Evolutionary conservation across 2,329 filamentous ascomycete genomes (phyloP).

Genomic region (Claviceps digitariae): DNA sequence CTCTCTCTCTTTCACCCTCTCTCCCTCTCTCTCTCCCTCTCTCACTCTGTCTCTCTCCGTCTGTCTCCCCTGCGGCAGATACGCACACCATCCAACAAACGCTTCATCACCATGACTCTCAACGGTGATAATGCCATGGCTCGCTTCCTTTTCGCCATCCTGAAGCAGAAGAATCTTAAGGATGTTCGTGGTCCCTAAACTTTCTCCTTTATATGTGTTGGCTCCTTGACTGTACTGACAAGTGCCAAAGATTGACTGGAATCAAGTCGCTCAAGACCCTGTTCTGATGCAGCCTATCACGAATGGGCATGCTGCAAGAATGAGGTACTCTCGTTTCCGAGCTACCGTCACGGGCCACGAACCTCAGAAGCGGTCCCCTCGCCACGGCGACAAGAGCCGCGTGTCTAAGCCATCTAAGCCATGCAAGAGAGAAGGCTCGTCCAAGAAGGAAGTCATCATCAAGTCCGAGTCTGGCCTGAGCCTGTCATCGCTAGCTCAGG

Average conservation of each 20-base stretch:
- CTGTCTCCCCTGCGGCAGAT: too few relatives aligned
- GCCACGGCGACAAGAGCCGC: constrained; percentile 26
- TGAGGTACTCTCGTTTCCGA: constrained; percentile 43
- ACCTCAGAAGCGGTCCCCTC: constrained; percentile 33
- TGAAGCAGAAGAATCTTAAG: constrained; percentile 46
- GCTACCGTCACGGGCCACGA: constrained; percentile 32
- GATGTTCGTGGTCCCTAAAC: constrained; percentile 32
- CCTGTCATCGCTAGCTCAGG: constrained; percentile 17
- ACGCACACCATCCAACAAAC: background rate
- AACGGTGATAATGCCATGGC: constrained; percentile 44
- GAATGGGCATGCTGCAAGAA: constrained; percentile 47
- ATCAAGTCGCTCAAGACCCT: constrained; percentile 39
- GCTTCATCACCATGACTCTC: constrained; percentile 28
- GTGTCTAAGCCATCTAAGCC: constrained; percentile 35
- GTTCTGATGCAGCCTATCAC: constrained; percentile 39
- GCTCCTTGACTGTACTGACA: background rate
- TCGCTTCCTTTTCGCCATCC: constrained; percentile 44
- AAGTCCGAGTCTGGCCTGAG: constrained; percentile 25
- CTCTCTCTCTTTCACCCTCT: too few relatives aligned
- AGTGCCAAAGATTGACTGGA: constrained; percentile 41
- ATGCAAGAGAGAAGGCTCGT: constrained; percentile 20
- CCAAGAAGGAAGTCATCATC: constrained; percentile 25
- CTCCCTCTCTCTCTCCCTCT: background rate
- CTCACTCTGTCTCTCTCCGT: background rate
- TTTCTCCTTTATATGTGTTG: background rate